Evolutionary conservation across 2,329 filamentous ascomycete species (phyloP).

Genomic region (Hymenoscyphus repandus): DNA sequence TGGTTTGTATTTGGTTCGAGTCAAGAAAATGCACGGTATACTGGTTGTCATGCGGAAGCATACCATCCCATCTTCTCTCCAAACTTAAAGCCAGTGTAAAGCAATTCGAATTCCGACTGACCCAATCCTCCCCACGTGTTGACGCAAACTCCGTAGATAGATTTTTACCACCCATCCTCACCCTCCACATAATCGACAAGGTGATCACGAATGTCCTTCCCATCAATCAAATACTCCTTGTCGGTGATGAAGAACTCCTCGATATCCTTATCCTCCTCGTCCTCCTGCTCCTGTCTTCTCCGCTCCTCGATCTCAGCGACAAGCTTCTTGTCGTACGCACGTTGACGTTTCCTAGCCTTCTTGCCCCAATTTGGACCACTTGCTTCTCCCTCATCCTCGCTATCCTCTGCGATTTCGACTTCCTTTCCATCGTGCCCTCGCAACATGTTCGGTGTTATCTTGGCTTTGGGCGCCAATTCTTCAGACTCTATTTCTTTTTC

Average conservation of each 20-base stretch:
- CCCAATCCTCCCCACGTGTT: background rate
- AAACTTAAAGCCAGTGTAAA: background rate
- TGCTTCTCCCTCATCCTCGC: constrained; percentile 39
- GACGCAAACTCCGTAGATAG: background rate
- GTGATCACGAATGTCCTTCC: constrained; percentile 67
- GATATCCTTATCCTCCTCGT: constrained; percentile 70
- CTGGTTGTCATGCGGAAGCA: too few species aligned
- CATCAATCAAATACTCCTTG: constrained; percentile 33
- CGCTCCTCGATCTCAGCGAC: constrained; percentile 54
- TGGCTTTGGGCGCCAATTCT: constrained; percentile 36
- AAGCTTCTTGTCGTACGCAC: constrained; percentile 59
- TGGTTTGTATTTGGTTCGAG: too few species aligned
- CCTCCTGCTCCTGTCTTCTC: constrained; percentile 52
- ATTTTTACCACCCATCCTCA: constrained; percentile 22
- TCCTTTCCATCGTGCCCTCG: constrained; percentile 37
- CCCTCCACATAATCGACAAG: constrained; percentile 45
- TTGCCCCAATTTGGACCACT: constrained; percentile 55
- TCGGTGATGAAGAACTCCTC: constrained; percentile 47
- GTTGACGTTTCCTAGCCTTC: constrained; percentile 64
- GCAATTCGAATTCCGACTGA: too few species aligned
- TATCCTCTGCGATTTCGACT: constrained; percentile 48
- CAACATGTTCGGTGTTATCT: constrained; percentile 40
- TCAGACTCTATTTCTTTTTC: constrained; percentile 41
- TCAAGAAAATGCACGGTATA: too few species aligned
- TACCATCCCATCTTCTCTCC: background rate